These are phyloP conservation scores for Phialemonium atrogriseum DNA, from an alignment of 2,329 filamentous ascomycete genomes.

Conservation along the genomic window DNA sequence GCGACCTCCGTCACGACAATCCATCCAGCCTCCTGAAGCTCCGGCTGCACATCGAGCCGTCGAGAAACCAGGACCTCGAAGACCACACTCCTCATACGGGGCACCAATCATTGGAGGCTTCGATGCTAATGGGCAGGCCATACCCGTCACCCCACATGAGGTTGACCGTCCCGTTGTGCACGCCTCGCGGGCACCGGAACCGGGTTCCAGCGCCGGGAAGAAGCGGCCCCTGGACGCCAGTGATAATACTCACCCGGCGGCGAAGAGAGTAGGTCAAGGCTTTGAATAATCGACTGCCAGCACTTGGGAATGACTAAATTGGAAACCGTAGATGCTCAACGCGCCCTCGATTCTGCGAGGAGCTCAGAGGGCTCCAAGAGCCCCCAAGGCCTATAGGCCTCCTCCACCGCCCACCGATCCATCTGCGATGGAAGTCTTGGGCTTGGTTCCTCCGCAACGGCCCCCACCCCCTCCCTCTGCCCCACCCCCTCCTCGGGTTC, in stretches of 20 bases:
- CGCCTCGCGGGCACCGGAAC: slow-evolving; percentile 21
- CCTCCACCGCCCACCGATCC: slow-evolving; percentile 30
- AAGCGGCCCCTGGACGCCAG: slow-evolving; percentile 35
- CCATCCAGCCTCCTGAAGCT: too few species aligned
- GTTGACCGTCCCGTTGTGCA: slow-evolving; percentile 29
- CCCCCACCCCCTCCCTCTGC: slow-evolving; percentile 21
- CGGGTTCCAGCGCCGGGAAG: slow-evolving; percentile 24
- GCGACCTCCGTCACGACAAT: not conserved
- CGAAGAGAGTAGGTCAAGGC: slow-evolving; percentile 32
- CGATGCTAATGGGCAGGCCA: slow-evolving; percentile 19
- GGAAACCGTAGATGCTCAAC: slow-evolving; percentile 3
- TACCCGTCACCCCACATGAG: slow-evolving; percentile 10
- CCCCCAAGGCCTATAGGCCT: slow-evolving; percentile 8
- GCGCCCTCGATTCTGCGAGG: slow-evolving; percentile 1
- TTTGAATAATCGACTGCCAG: slow-evolving; percentile 7
- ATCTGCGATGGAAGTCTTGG: slow-evolving; percentile 43
- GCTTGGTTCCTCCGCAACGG: slow-evolving; percentile 36
- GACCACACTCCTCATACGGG: slow-evolving; percentile 7
- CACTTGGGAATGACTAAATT: not conserved
- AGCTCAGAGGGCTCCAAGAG: slow-evolving; percentile 9
- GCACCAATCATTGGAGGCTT: slow-evolving; percentile 15
- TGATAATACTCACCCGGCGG: slow-evolving; percentile 19
- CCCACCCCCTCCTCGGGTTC: too few species aligned
- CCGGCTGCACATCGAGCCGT: too few species aligned
- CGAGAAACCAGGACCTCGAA: slow-evolving; percentile 3